phyloP scores from a whole-genome alignment of 805 yeast species.

The Lipomyces orientalis region DNA sequence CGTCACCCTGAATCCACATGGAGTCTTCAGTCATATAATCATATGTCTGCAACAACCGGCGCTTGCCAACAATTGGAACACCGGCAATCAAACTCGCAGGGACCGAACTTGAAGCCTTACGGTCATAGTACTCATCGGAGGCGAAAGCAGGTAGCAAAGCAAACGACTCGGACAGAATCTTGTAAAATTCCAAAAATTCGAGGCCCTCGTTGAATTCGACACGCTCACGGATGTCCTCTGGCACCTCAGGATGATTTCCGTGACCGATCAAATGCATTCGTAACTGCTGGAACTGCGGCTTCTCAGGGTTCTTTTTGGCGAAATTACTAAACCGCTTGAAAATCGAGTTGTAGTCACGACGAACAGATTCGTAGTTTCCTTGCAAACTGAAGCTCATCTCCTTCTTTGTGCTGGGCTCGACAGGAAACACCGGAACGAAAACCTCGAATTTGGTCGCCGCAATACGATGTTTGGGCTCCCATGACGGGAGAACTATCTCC shows the following conservation, averaged over 20 bases:
- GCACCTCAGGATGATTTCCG: slow-evolving; percentile 35
- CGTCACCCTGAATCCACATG: slow-evolving; percentile 34
- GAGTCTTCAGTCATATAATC: slow-evolving; percentile 35
- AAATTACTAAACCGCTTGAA: slow-evolving; percentile 30
- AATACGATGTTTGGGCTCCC: slow-evolving; percentile 27
- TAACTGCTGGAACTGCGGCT: slow-evolving; percentile 24
- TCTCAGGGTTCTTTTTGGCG: slow-evolving; percentile 19
- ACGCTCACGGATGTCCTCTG: slow-evolving; percentile 21
- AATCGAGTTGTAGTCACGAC: slow-evolving; percentile 35
- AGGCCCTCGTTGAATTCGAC: slow-evolving; percentile 37
- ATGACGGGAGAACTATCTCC: slow-evolving; percentile 27
- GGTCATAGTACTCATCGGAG: slow-evolving; percentile 33
- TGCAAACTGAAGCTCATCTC: slow-evolving; percentile 33
- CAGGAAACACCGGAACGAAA: slow-evolving; percentile 38
- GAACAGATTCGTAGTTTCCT: slow-evolving; percentile 36
- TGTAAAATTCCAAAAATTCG: slow-evolving; percentile 33
- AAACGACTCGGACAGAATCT: slow-evolving; percentile 31
- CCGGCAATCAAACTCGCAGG: slow-evolving; percentile 38
- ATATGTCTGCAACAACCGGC: slow-evolving; percentile 29
- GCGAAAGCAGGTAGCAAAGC: slow-evolving; percentile 37
- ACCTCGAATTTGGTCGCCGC: slow-evolving; percentile 21
- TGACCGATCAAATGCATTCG: slow-evolving; percentile 36
- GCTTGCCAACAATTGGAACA: slow-evolving; percentile 34
- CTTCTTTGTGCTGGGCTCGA: slow-evolving; percentile 28
- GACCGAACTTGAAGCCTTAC: slow-evolving; percentile 37